Conservation (phyloP, 202 grass and related monocot species). For the Tripidium arundinaceum region DNA sequence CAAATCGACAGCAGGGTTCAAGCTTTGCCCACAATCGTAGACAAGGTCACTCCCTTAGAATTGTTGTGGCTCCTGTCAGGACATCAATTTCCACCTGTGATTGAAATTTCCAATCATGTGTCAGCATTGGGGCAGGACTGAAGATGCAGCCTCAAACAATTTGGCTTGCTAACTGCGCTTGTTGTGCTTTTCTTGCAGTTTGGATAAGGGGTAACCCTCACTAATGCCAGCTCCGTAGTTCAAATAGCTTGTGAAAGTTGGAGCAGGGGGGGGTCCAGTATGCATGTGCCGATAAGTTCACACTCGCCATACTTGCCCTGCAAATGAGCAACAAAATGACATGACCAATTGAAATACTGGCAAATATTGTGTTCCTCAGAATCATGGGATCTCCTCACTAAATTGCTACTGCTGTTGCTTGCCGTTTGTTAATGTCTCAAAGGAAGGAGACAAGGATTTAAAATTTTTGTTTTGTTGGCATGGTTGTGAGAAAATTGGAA, state of each 20-base stretch:
- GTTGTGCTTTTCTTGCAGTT: background rate
- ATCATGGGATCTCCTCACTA: background rate
- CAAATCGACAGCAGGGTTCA: slow-evolving; percentile 82
- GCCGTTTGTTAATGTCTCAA: background rate
- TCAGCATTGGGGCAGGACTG: background rate
- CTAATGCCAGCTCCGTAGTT: slow-evolving; percentile 76
- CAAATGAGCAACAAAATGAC: background rate
- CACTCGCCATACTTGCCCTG: slow-evolving; percentile 56
- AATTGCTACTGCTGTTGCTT: background rate
- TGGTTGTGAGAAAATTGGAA: background rate
- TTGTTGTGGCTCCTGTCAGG: slow-evolving; percentile 68
- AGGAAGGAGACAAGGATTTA: background rate
- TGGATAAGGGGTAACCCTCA: slow-evolving; percentile 51
- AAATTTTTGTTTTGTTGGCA: slow-evolving; percentile 1
- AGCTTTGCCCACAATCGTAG: slow-evolving; percentile 80
- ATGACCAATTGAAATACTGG: background rate
- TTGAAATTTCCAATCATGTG: slow-evolving; percentile 5
- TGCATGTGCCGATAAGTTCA: slow-evolving; percentile 61
- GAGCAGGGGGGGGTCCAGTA: slow-evolving; percentile 63
- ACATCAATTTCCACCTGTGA: slow-evolving; percentile 74
- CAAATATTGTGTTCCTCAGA: background rate
- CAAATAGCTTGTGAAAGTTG: slow-evolving; percentile 43
- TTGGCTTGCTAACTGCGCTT: background rate
- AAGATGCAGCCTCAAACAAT: background rate
- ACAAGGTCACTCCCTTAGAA: slow-evolving; percentile 62